Evolutionary conservation across 495 filamentous ascomycete genomes (phyloP).

Genomic region (Daldinia caldariorum): DNA sequence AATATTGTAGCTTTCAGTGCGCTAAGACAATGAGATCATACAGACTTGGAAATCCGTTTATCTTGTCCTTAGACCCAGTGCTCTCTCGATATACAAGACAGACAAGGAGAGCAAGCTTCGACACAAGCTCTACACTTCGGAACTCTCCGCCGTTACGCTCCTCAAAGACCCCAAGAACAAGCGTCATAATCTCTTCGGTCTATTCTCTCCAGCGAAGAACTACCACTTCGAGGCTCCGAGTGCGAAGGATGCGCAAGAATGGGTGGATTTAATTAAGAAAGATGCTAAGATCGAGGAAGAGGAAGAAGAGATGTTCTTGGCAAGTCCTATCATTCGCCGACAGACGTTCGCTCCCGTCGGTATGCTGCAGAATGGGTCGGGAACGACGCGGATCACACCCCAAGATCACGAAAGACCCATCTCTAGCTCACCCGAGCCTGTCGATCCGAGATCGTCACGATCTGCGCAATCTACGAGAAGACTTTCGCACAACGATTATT

Average conservation of each 20-base stretch:
- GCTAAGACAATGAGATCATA: slow-evolving; percentile 49
- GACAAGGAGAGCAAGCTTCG: slow-evolving; percentile 88
- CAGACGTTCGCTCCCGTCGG: slow-evolving; percentile 48
- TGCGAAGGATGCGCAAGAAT: slow-evolving; percentile 80
- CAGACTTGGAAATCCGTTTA: slow-evolving; percentile 89
- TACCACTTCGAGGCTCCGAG: slow-evolving; percentile 84
- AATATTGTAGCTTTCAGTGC: slow-evolving; percentile 35
- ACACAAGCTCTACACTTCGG: slow-evolving; percentile 85
- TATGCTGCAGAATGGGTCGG: slow-evolving; percentile 20
- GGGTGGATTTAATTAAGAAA: slow-evolving; percentile 82
- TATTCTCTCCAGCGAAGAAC: slow-evolving; percentile 93
- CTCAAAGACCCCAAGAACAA: slow-evolving; percentile 88
- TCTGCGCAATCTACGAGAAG: slow-evolving; percentile 55
- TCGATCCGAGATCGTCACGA: slow-evolving; percentile 49
- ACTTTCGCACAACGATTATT: slow-evolving; percentile 73
- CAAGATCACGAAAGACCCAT: slow-evolving; percentile 50
- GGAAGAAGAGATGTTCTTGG: slow-evolving; percentile 79
- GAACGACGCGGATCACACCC: slow-evolving; percentile 14
- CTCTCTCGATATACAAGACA: slow-evolving; percentile 95
- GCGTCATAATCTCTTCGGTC: slow-evolving; percentile 81
- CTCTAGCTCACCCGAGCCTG: slow-evolving; percentile 74
- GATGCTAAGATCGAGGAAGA: slow-evolving; percentile 87
- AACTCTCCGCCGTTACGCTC: slow-evolving; percentile 88
- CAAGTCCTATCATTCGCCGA: slow-evolving; percentile 62
- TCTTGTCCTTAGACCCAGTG: slow-evolving; percentile 89